These are phyloP conservation scores for Colletotrichum sp. DNA, from an alignment of 2,329 filamentous ascomycete species.

Conservation along the genomic window DNA sequence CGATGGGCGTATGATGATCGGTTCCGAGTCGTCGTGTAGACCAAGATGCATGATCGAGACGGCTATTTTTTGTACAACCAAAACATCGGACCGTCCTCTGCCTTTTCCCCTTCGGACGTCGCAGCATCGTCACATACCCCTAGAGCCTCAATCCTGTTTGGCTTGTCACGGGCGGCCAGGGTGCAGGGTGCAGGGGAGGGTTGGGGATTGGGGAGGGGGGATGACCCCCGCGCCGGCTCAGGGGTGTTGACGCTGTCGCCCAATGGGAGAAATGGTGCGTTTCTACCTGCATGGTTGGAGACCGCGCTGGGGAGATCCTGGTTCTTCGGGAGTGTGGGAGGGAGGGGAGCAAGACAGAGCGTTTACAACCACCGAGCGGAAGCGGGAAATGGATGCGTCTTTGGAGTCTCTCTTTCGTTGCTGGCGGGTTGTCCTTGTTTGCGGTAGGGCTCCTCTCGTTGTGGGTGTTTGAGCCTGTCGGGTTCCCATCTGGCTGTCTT, in stretches of 20 bases:
- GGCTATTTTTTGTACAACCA: not conserved
- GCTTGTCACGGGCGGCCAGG: not conserved
- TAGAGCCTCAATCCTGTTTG: slow-evolving; percentile 6
- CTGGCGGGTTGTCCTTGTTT: not conserved
- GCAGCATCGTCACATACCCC: slow-evolving; percentile 14
- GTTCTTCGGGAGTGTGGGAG: not conserved
- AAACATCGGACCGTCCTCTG: not conserved
- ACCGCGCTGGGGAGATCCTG: not conserved
- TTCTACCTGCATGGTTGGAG: not conserved
- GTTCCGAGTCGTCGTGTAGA: not conserved
- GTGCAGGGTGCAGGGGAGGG: not conserved
- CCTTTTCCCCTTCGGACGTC: not conserved
- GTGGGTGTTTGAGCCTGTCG: slow-evolving; percentile 2
- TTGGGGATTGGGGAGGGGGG: not conserved
- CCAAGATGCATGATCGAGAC: not conserved
- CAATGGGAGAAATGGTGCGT: slow-evolving; percentile 4
- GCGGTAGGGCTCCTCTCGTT: not conserved
- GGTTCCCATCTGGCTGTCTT: not conserved
- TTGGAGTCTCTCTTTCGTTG: not conserved
- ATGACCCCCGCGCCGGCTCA: not conserved
- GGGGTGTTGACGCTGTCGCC: not conserved
- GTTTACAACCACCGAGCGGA: not conserved
- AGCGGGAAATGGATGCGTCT: not conserved
- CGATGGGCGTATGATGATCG: not conserved
- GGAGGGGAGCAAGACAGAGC: not conserved